Base-by-base conservation (phyloP, 1,284 basidiomycete genomes). In the Schizophyllum commune region DNA sequence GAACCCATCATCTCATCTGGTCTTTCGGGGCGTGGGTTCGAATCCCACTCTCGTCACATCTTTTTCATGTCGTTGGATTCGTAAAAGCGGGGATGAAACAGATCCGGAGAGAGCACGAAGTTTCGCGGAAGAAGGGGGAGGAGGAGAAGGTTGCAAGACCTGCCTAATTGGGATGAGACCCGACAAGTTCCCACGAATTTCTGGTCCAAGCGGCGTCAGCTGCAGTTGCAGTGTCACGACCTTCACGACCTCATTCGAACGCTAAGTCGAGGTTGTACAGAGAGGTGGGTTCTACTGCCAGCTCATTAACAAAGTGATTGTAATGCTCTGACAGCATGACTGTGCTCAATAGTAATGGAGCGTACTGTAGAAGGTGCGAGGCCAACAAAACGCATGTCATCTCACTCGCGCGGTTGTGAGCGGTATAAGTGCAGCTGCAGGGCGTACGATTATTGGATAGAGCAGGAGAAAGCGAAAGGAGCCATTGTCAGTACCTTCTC, bases 1-100 rank as follows among this genome's bases (percentile, higher is more conserved):
- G 27, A 47, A 11, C 39, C 39, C 39, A 47, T 3, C 3, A 47
- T 17, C 39, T 47, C 17, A 81, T 81, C 79, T 81, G 78, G 80
- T 81, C 80, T 72, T 75, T 71, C 74, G 75, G 80, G 83, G 84
- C 83, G 80, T 84, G 84, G 81, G 83, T 85, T 84, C 83, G 81
- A 85, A 83, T 84, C 82, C 80, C 82, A 81, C 82, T 83, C 79
- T 84, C 78, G 71, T 79, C 77, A 77, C 22, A 62, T 52, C 15
- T 33, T 55, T 55, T 39, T 47, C 58, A 58, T 58, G 54, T 56
- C 61, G 58, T 33, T 51, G 4, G 3, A 11, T 11, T 17, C 39
- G 39, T 47, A 17, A 3, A 47, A 4, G 2, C 2, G 4, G 8
- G 13, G 9, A 47, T 8, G 17, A 9, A 17, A 47, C 39, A 47